Evolutionary conservation across 352 stramenopile species (phyloP).

Genomic region (Albugo candida): DNA sequence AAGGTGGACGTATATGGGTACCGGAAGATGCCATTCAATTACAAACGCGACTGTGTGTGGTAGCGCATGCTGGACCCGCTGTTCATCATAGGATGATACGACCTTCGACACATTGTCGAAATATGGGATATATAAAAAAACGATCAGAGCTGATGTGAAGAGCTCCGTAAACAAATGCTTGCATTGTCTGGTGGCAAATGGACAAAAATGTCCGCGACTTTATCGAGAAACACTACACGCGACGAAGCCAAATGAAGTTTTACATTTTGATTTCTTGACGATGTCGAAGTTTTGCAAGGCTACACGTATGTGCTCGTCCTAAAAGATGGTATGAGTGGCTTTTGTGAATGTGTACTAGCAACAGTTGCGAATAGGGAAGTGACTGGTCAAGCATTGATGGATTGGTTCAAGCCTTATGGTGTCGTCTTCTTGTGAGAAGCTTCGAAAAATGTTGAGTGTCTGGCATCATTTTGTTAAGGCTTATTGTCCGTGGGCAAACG

Average conservation of each 20-base stretch:
- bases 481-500: too few relatives aligned
- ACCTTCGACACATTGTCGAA: slow-evolving; percentile 6
- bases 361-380: too few relatives aligned
- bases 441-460: neutral
- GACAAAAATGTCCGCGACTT: too few relatives aligned
- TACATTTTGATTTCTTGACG: too few relatives aligned
- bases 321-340: slow-evolving; percentile 16
- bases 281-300: too few relatives aligned
- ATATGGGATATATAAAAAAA: slow-evolving; percentile 6
- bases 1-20: slow-evolving; percentile 11
- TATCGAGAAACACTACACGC: too few relatives aligned
- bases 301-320: slow-evolving; percentile 12
- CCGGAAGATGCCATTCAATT: slow-evolving; percentile 3
- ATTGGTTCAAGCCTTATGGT: slow-evolving; percentile 3
- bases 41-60: slow-evolving; percentile 7
- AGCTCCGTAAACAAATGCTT: slow-evolving; percentile 7
- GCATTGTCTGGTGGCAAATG: too few relatives aligned
- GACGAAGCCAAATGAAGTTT: too few relatives aligned
- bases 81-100: slow-evolving; percentile 9
- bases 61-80: slow-evolving; percentile 9
- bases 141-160: slow-evolving; percentile 1
- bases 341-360: slow-evolving; percentile 10
- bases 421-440: neutral
- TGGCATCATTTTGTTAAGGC: slow-evolving; percentile 6
- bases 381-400: too few relatives aligned